Evolutionary conservation across 768 basidiomycete genomes (phyloP).

Genomic region (Suillus bovinus): DNA sequence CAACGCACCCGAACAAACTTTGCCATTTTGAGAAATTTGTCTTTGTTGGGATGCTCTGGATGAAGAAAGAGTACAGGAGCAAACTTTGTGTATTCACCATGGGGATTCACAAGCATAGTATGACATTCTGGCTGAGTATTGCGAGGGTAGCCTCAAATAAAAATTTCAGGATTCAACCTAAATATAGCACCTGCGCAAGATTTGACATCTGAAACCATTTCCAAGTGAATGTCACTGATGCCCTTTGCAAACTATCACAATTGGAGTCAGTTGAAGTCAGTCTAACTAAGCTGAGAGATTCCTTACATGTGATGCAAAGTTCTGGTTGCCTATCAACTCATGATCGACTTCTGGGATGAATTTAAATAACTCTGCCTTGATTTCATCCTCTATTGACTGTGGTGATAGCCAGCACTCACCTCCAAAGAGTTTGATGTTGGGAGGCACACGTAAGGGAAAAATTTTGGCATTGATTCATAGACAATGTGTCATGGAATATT

Average conservation of each 20-base stretch:
- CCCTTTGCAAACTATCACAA: conserved; percentile 3
- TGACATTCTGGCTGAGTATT: neutral
- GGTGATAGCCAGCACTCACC: neutral
- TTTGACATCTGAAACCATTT: conserved; percentile 6
- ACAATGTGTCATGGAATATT: neutral
- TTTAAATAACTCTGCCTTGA: conserved; percentile 10
- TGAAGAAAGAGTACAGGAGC: conserved; percentile 2
- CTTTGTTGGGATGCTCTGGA: neutral
- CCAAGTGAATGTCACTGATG: neutral
- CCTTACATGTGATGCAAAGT: conserved; percentile 6
- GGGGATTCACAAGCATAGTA: neutral
- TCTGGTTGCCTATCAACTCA: conserved; percentile 2
- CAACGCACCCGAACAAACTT: neutral
- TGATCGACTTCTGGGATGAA: conserved; percentile 4
- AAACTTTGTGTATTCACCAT: conserved; percentile 7
- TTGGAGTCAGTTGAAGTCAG: neutral
- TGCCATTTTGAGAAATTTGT: conserved; percentile 1
- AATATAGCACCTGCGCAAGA: conserved; percentile 4
- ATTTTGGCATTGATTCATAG: conserved; percentile 2
- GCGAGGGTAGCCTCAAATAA: neutral
- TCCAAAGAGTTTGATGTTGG: neutral
- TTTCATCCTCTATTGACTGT: conserved; percentile 9
- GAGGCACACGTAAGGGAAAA: neutral
- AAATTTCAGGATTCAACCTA: neutral
- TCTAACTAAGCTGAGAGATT: neutral